Evolutionary conservation across 495 filamentous ascomycete genomes (phyloP), one percentile per base, ranked within the genome.

Genomic region (Podospora australis): DNA sequence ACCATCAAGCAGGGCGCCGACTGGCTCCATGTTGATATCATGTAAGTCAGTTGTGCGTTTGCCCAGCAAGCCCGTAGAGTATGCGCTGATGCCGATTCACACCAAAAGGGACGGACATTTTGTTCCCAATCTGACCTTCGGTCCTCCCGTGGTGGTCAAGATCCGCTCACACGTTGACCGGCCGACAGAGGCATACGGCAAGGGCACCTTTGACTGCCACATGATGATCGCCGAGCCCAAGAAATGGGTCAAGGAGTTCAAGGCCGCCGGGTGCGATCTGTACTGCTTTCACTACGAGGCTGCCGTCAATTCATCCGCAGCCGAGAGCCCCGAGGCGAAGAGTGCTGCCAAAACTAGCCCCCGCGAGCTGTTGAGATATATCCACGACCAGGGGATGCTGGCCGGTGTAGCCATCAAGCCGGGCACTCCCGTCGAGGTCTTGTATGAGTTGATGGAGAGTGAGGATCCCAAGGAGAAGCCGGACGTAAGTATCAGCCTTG

Each of bases 181-280:
- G 44, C 72, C 75, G 16, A 55, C 58, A 21, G 58, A 67, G 46
- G 58, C 72, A 28, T 67, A 80, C 54, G 86, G 84, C 3, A 84
- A 80, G 58, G 92, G 92, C 20, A 96, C 92, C 22, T 98, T 98
- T 59, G 92, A 98, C 69, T 98, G 92, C 78, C 92, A 98, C 66
- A 97, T 98, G 94, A 98, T 98, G 92, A 95, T 98, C 58, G 82
- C 86, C 57, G 92, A 98, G 92, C 92, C 92, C 40, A 91, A 97
- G 71, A 90, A 88, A 77, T 98, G 92, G 92, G 88, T 97, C 54
- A 82, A 82, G 49, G 88, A 95, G 34, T 97, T 98, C 75, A 78
- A 94, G 61, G 79, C 83, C 21, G 92, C 90, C 30, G 92, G 92
- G 17, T 96, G 90, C 71, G 91, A 98, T 63, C 79, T 97, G 7